phyloP scores from a whole-genome alignment of 768 basidiomycete species.

The Boletales sp. region DNA sequence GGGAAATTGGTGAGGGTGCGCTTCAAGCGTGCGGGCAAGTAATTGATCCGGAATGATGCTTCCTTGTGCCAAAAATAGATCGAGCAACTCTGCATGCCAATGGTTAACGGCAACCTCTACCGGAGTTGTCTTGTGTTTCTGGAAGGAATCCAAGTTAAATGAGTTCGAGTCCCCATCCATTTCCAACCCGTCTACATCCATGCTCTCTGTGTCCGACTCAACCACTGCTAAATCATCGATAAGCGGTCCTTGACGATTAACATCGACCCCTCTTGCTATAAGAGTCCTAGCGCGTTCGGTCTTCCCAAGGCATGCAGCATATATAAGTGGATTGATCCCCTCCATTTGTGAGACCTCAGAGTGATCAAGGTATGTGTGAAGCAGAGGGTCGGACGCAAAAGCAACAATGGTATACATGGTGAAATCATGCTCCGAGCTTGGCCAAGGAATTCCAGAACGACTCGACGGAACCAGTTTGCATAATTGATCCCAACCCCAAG shows the following conservation, averaged over 20 bases:
- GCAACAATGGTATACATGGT: slow-evolving; percentile 4
- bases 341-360: not conserved
- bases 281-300: not conserved
- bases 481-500: slow-evolving; percentile 3
- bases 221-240: not conserved
- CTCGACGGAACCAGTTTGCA: not conserved
- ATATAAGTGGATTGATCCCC: slow-evolving; percentile 3
- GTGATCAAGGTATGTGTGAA: not conserved
- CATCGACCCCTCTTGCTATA: not conserved
- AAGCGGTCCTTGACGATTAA: not conserved
- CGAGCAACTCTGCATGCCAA: not conserved
- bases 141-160: not conserved
- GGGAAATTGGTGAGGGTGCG: not conserved
- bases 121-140: not conserved
- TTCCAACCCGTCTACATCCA: too few relatives aligned
- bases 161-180: too few relatives aligned
- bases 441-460: slow-evolving; percentile 1
- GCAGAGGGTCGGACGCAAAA: slow-evolving; percentile 1
- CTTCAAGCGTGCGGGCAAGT: not conserved
- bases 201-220: not conserved
- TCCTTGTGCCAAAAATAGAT: not conserved
- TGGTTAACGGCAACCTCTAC: slow-evolving; percentile 2
- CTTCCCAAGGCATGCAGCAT: not conserved
- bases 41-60: not conserved
- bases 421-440: slow-evolving; percentile 1